Conservation (phyloP, 352 stramenopile species). For the Globisporangium sylvaticum region DNA sequence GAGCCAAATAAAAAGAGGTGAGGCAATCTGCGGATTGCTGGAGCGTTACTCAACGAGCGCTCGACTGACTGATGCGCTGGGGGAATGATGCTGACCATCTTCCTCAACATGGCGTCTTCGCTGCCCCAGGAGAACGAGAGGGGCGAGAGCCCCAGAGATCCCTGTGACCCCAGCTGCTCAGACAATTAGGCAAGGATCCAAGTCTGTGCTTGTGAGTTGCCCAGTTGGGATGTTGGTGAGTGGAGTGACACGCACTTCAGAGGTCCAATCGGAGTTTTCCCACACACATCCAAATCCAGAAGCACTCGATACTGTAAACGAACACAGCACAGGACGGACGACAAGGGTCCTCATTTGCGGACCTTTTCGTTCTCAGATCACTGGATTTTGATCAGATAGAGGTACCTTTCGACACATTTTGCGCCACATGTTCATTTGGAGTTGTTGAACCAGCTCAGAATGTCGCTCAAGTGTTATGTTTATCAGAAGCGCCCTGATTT, state of each 20-base stretch:
- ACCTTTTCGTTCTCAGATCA: neutral
- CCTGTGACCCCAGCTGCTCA: neutral
- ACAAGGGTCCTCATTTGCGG: neutral
- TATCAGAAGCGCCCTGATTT: neutral
- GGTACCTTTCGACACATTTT: neutral
- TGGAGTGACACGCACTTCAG: neutral
- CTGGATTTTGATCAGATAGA: neutral
- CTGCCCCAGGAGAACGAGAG: neutral
- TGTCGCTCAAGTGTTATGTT: neutral
- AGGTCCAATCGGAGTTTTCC: neutral
- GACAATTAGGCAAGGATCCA: neutral
- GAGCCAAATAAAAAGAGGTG: neutral
- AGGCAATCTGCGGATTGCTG: neutral
- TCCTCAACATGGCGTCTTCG: neutral
- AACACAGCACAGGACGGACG: neutral
- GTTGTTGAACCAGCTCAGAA: neutral
- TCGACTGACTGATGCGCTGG: neutral
- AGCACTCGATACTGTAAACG: neutral
- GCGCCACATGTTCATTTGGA: no score
- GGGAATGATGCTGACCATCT: neutral
- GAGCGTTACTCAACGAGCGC: neutral
- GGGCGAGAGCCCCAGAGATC: neutral
- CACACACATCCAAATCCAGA: neutral
- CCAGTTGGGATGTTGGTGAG: neutral
- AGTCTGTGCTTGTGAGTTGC: neutral